Conservation (phyloP, 2,329 filamentous ascomycete genomes). For the Colletotrichum gigasporum region DNA sequence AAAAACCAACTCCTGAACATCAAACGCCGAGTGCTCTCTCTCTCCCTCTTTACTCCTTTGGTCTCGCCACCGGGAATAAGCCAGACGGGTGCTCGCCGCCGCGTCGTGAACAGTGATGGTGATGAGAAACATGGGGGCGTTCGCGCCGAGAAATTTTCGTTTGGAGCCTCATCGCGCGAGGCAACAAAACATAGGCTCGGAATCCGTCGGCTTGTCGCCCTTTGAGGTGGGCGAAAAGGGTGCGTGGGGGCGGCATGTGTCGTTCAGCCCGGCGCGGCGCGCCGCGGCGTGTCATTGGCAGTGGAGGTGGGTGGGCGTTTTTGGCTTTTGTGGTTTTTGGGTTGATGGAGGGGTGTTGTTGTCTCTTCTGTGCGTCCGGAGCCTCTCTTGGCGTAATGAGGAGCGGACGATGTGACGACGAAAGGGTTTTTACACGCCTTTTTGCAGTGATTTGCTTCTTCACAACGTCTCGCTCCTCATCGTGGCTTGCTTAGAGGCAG, state of each 20-base stretch:
- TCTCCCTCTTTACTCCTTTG: neutral
- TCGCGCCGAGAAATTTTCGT: slow-evolving; percentile 20
- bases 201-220: slow-evolving; percentile 15
- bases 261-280: slow-evolving; percentile 5
- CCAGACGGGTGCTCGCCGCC: neutral
- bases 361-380: slow-evolving; percentile 20
- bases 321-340: slow-evolving; percentile 11
- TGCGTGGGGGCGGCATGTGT: neutral
- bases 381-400: slow-evolving; percentile 27
- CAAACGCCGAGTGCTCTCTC: neutral
- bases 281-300: neutral
- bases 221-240: neutral
- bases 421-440: neutral
- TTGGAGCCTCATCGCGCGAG: slow-evolving; percentile 5
- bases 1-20: neutral
- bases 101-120: neutral
- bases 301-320: neutral
- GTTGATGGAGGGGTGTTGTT: neutral
- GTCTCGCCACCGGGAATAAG: neutral
- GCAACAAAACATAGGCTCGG: slow-evolving; percentile 1
- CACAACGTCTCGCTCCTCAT: neutral
- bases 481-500: slow-evolving; percentile 46
- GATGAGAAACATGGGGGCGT: neutral
- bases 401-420: neutral
- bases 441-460: no score